Evolutionary conservation across 2,329 filamentous ascomycete genomes (phyloP), one percentile per base, ranked within the genome.

Genomic region (Lasiodiplodia gonubiensis): DNA sequence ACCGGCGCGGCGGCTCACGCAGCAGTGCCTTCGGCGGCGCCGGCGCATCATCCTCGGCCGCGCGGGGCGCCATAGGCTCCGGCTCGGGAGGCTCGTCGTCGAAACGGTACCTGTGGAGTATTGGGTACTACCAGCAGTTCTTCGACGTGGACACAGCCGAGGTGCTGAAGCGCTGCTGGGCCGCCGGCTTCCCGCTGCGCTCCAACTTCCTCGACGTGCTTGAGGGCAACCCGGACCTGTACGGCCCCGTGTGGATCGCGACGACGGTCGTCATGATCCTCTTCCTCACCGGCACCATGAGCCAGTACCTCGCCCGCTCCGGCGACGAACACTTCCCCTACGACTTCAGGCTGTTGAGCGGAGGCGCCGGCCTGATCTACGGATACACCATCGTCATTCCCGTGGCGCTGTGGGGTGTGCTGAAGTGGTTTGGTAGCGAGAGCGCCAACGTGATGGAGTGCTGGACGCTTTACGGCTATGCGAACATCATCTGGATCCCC

Each of bases 191-290:
- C 80, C 95, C 95, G 54, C 18, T 37, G n/a, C 90, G 93, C 70
- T 90, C 90, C 68, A 97, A 97, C 84, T 99, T 99, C 81, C 89
- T 99, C 70, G 95, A 99, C 77, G 93, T 98, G 42, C 86, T 99
- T 33, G 95, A 99, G 78, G 95, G 95, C 23, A 98, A 98, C 78
- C 92, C 95, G 1, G 95, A 99, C 76, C 83, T 99, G 39, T 99
- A 99, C 83, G 94, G 94, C 0, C 95, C 95, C 1, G 93, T 98
- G 77, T 99, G 95, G 95, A 98, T 99, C 81, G 95, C 95, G 11
- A 98, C 95, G 0, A 98, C 95, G 0, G 95, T 99, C 11, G 90
- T 99, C 14, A 87, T 99, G 70, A 98, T 99, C 69, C 82, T 99
- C 37, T 99, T 99, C 81, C 79, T 99, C 53, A 95, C 94, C 0